Conservation (phyloP, 441 rosid genomes). For the Erodium moschatum region DNA sequence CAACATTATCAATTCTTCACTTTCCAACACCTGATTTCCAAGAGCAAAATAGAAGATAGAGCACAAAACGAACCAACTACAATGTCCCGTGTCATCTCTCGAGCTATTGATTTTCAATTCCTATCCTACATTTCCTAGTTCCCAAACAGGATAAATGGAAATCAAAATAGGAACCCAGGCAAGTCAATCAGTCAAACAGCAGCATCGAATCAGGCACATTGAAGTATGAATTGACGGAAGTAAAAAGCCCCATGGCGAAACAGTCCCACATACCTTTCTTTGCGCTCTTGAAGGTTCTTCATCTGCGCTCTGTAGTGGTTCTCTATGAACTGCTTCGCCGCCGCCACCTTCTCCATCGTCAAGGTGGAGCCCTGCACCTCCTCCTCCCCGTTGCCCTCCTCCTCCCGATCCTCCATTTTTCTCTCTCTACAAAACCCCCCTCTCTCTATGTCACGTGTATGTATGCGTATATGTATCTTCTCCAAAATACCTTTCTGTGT, state of each 20-base stretch:
- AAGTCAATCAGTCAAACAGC: conserved; percentile 8
- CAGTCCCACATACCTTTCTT: conserved; percentile 51
- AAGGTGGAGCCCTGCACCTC: conserved; percentile 76
- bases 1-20: not conserved
- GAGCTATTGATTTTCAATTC: not conserved
- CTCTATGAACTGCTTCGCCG: conserved; percentile 92
- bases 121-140: conserved; percentile 19
- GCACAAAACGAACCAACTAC: not conserved
- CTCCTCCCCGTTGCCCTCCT: conserved; percentile 29
- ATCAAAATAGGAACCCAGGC: conserved; percentile 14
- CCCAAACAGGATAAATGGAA: conserved; percentile 17
- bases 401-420: conserved; percentile 37
- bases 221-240: not conserved
- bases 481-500: conserved; percentile 21
- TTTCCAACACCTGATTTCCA: not conserved
- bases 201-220: not conserved
- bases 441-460: conserved; percentile 11
- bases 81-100: not conserved
- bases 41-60: not conserved
- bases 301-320: conserved; percentile 85
- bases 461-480: conserved; percentile 12
- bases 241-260: not conserved
- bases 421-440: conserved; percentile 15
- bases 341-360: conserved; percentile 98
- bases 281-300: conserved; percentile 77